Evolutionary conservation across 495 filamentous ascomycete species (phyloP), one percentile per base, ranked within the genome.

Genomic region (Podospora pseudoanserina): DNA sequence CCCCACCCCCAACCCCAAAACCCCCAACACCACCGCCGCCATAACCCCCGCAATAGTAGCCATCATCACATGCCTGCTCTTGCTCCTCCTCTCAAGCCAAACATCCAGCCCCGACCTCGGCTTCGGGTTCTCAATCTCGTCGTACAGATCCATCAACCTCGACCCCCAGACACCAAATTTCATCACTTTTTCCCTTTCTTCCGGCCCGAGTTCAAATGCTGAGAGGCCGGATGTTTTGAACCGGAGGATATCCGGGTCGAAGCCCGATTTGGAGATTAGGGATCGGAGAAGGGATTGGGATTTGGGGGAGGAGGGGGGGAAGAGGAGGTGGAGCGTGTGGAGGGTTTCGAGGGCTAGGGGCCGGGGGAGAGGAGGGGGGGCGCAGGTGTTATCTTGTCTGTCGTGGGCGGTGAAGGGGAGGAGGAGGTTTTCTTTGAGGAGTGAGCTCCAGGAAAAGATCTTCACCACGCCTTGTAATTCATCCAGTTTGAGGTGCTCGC

Each of bases 21-120:
- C 53, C 6, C 75, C 73, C 39, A 78, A 63, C 4, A 78, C 20
- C 9, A 78, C 67, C 3, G 76, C 76, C 59, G 77, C 63, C n/a
- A 74, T 39, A 0, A 81, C 76, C 3, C 79, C 79, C 49, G 69
- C 70, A 2, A 81, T 59, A 0, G 79, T 80, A 9, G 75, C 79
- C 70, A 79, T 71, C 79, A 81, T 81, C 4, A 80, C 69, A 66
- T 80, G 78, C 34, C 79, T 73, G 1, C 75, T 74, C 23, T 76
- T 75, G 64, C 77, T 80, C 66, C 71, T 73, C 23, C 79, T 66
- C 68, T 82, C 76, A 65, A 82, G 69, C 79, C 78, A 80, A 55
- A 70, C 74, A 58, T 78, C 72, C 7, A 80, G 15, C 19, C n/a
- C 9, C 2, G 79, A 72, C 16, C 79, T 71, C 16, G 79, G 78